Conservation (phyloP, 1,284 basidiomycete species). For the Marasmius tenuissimus region DNA sequence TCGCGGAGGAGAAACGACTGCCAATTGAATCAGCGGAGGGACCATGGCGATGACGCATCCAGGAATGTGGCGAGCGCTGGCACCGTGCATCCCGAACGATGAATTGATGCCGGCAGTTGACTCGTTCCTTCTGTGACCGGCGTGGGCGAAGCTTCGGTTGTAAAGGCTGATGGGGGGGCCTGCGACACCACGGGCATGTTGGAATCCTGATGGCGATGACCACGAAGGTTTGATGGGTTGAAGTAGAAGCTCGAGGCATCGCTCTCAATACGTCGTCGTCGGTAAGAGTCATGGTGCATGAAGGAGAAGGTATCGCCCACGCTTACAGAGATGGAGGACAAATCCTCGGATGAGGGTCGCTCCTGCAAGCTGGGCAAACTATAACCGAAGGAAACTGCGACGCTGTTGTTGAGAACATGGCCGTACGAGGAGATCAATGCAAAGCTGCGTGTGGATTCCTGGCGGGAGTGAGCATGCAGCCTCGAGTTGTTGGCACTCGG, state of each 20-base stretch:
- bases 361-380: slow-evolving; percentile 50
- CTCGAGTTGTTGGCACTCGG: slow-evolving; percentile 3
- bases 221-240: slow-evolving; percentile 37
- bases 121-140: slow-evolving; percentile 44
- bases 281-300: slow-evolving; percentile 40
- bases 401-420: slow-evolving; percentile 60
- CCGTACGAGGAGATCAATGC: slow-evolving; percentile 84
- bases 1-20: slow-evolving; percentile 58
- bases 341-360: slow-evolving; percentile 56
- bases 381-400: slow-evolving; percentile 76
- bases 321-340: slow-evolving; percentile 45
- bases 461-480: slow-evolving; percentile 37
- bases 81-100: slow-evolving; percentile 52
- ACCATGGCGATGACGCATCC: slow-evolving; percentile 62
- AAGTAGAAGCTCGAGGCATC: slow-evolving; percentile 78
- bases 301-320: slow-evolving; percentile 77
- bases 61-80: slow-evolving; percentile 55
- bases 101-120: slow-evolving; percentile 56
- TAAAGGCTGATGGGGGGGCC: slow-evolving; percentile 72
- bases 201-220: slow-evolving; percentile 44
- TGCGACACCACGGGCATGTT: slow-evolving; percentile 47
- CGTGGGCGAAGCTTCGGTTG: slow-evolving; percentile 53
- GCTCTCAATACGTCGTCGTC: slow-evolving; percentile 63
- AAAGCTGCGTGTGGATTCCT: slow-evolving; percentile 73
- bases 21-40: slow-evolving; percentile 62